Base-by-base conservation (phyloP, 2,329 filamentous ascomycete genomes). In the Sclerotinia glacialis region DNA sequence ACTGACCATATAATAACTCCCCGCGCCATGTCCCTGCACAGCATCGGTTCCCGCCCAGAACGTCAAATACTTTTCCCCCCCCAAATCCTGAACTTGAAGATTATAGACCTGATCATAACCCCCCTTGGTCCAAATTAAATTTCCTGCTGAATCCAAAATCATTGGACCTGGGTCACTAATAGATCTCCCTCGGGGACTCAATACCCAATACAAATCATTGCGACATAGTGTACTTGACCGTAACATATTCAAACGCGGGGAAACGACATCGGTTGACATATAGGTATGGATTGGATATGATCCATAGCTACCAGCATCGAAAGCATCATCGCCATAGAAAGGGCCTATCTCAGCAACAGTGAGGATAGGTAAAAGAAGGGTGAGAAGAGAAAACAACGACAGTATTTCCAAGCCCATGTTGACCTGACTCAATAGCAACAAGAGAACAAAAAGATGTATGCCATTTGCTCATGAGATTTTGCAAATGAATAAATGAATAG, bases 41-140 rank as follows among this genome's bases (percentile, higher is more conserved):
- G 79, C 77, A 69, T 80, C 78, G 21, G 80, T 73, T 14, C 81
- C 81, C n/a, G 79, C 76, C 81, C 81, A 83, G 69, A 82, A 83
- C 0, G 80, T 82, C 60, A 83, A 71, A 72, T 82, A 82, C 11
- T 75, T 71, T 67, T 81, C 71, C 2, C 78, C 80, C 67, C 77
- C 77, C 69, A 79, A 83, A 9, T 72, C 69, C 70, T 83, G 79
- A 1, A 81, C 78, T 68, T 79, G 79, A 5, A 82, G 71, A 69
- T 82, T 81, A 68, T 82, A 82, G 7, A 79, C 78, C 59, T 80
- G 75, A 14, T 72, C 71, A 53, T 77, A 77, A 47, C 74, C 70
- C 4, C 66, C 50, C 40, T 74, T 76, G 56, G 78, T 80, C 81
- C 81, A 83, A 9, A 83, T 77, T 26, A 83, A 70, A 66, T 80